Base-by-base conservation (phyloP, 192 early-diverging fungal species). In the Umbelopsis ramanniana region DNA sequence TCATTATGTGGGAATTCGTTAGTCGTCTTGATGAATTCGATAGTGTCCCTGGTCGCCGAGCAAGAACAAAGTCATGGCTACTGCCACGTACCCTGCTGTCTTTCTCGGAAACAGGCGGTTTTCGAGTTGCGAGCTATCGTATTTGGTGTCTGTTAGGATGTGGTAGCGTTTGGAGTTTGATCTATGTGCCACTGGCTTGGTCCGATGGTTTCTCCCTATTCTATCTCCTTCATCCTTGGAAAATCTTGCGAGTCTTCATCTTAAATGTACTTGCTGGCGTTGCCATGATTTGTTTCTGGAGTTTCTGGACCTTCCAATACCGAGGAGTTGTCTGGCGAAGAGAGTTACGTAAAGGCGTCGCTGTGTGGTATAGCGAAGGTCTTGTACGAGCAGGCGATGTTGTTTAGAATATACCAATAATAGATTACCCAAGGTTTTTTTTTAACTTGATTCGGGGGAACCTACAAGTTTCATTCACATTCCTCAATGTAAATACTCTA, bases 301-400 rank as follows among this genome's bases (percentile, higher is more conserved):
- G 80, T 23, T 84, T 84, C 53, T 84, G 83, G 83, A 84, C 83
- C 0, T 84, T 84, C 46, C 83, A 84, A 70, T 84, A 84, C 69
- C 78, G 79, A 21, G 83, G 80, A 0, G 80, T 84, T n/a, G 78
- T 82, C 52, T 84, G 83, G 83, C 78, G 78, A 21, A 76, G 77
- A 73, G 83, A 84, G 53, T 52, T 82, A 52, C 76, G 77, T 46
- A 81, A 84, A 69, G 83, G 83, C n/a, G 79, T 81, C 60, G 83
- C 77, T n/a, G 83, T 84, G 43, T 84, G 83, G 83, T 71, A 52
- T 52, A 52, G 47, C 29, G 69, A 71, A 52, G 69, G 50, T 37
- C 38, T 43, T 52, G 53, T 52, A 33, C 50, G 69, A 52, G 69
- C 47, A 11, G 50, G 46, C 15, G 69, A 71, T 37, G 57, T 63